A percentile compares a stretch with the other conserved stretches of the same genome.
These are phyloP conservation scores for Xylaria curta DNA, from an alignment of 495 filamentous ascomycete genomes.

Conservation along the genomic window DNA sequence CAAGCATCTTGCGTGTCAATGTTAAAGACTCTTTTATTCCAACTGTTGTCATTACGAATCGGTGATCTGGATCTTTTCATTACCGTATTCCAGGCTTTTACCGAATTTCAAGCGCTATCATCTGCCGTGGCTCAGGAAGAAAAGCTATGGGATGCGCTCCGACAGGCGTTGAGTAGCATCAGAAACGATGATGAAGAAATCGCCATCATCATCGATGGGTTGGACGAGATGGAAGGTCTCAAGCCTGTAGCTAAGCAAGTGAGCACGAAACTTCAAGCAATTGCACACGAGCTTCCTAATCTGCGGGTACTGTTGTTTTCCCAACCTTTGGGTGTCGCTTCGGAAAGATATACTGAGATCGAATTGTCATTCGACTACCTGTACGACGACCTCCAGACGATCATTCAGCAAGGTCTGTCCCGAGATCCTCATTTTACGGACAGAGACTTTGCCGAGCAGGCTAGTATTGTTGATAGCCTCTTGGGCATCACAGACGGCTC, in stretches of 20 bases:
- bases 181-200: constrained; percentile 17
- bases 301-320: constrained; percentile 14
- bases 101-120: constrained; percentile 4
- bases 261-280: constrained; percentile 8
- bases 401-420: constrained; percentile 11
- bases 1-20: constrained; percentile 8
- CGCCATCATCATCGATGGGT: constrained; percentile 7
- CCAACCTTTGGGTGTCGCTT: constrained; percentile 7
- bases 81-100: constrained; percentile 15
- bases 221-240: constrained; percentile 21
- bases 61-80: constrained; percentile 17
- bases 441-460: constrained; percentile 2
- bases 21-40: constrained; percentile 20
- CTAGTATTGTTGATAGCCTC: constrained; percentile 5
- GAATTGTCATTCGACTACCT: constrained; percentile 18
- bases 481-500: constrained; percentile 15
- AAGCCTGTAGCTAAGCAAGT: constrained; percentile 19
- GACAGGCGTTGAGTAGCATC: constrained; percentile 10
- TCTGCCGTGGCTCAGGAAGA: constrained; percentile 13
- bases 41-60: constrained; percentile 11
- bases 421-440: constrained; percentile 5
- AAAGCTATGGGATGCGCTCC: constrained; percentile 9
- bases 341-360: background rate
- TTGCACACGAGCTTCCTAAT: constrained; percentile 11
- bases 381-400: constrained; percentile 20